phyloP scores from a whole-genome alignment of 495 filamentous ascomycete species.

The Aspergillus leporis region DNA sequence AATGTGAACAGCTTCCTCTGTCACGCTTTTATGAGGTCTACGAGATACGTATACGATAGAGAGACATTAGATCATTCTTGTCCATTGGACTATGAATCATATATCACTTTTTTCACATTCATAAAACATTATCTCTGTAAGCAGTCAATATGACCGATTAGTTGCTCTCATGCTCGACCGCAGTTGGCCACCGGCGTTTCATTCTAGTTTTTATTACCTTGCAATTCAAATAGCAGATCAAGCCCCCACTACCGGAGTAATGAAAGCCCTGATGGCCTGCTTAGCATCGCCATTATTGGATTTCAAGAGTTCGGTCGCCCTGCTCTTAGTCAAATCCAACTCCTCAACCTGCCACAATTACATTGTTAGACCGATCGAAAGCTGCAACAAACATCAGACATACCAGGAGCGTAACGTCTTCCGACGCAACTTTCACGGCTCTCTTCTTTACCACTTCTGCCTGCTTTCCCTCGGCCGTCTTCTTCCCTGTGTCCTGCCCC shows the following conservation, averaged over 20 bases:
- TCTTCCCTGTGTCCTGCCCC: constrained; percentile 29
- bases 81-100: background rate
- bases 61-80: background rate
- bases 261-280: constrained; percentile 66
- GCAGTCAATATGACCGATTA: background rate
- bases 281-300: constrained; percentile 75
- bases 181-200: background rate
- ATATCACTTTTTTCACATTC: background rate
- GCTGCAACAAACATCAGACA: constrained; percentile 22
- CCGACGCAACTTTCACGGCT: constrained; percentile 63
- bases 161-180: background rate
- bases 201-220: background rate
- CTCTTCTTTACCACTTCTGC: constrained; percentile 46
- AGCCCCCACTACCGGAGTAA: constrained; percentile 39
- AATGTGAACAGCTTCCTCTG: background rate
- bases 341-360: constrained; percentile 61
- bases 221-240: constrained; percentile 10
- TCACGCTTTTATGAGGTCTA: background rate
- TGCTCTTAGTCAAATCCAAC: constrained; percentile 73
- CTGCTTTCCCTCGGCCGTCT: constrained; percentile 42
- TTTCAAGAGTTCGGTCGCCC: constrained; percentile 81
- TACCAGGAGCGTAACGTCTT: constrained; percentile 68
- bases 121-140: background rate
- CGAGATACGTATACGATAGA: background rate
- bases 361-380: background rate